A percentile compares a stretch with the other conserved stretches of the same genome.
Conservation (phyloP, 345 rosid genomes). For the Citrus sinensis region DNA sequence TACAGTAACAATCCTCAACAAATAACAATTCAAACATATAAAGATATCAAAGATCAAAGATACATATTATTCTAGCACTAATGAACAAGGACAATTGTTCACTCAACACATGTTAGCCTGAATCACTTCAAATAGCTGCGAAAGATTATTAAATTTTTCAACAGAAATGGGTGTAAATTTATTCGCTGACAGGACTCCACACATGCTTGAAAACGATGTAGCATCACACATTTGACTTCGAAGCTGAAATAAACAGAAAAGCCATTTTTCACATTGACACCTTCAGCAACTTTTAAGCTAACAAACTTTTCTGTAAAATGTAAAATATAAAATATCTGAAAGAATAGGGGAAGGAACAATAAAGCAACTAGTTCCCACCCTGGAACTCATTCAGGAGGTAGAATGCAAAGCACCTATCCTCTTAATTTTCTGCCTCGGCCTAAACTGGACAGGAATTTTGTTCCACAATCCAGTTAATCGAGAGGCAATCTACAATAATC, state of each 20-base stretch:
- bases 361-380: not conserved
- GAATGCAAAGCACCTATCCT: not conserved
- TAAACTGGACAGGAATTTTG: not conserved
- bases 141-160: not conserved
- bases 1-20: not conserved
- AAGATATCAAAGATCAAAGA: not conserved
- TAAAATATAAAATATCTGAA: not conserved
- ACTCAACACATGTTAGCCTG: not conserved
- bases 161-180: not conserved
- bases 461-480: not conserved
- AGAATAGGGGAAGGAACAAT: not conserved
- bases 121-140: not conserved
- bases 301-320: not conserved
- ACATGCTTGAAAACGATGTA: not conserved
- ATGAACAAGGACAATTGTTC: not conserved
- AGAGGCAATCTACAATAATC: not conserved
- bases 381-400: not conserved
- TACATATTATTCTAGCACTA: not conserved
- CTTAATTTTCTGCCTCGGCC: not conserved
- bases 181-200: not conserved
- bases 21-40: not conserved
- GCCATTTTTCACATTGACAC: not conserved
- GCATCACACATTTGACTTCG: not conserved
- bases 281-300: not conserved
- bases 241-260: not conserved